phyloP scores from a whole-genome alignment of 2,329 filamentous ascomycete species.

The Aureobasidium sp. region DNA sequence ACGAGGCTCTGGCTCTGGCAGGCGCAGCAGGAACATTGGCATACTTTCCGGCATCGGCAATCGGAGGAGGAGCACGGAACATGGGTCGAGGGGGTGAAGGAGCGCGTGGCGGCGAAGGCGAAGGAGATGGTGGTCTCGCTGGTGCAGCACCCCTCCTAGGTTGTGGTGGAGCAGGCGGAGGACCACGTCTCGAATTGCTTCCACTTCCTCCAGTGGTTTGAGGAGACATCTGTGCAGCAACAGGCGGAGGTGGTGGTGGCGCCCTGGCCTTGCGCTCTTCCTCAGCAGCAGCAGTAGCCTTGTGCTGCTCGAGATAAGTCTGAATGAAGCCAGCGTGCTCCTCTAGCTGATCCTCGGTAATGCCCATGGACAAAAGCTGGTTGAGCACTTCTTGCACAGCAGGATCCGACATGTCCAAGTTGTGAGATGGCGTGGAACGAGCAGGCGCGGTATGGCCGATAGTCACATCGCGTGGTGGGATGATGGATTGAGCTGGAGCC shows the following conservation, averaged over 20 bases:
- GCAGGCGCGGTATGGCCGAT: conserved; percentile 24
- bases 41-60: conserved; percentile 84
- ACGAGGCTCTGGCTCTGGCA: conserved; percentile 47
- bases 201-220: conserved; percentile 51
- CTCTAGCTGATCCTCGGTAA: conserved; percentile 59
- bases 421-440: conserved; percentile 26
- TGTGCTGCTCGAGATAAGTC: conserved; percentile 56
- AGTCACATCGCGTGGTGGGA: conserved; percentile 35
- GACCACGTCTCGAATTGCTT: conserved; percentile 48
- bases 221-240: conserved; percentile 42
- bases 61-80: conserved; percentile 78
- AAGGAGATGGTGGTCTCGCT: conserved; percentile 41
- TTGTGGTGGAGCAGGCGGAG: conserved; percentile 49
- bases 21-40: conserved; percentile 41
- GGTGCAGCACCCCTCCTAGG: conserved; percentile 34
- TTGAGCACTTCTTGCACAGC: conserved; percentile 52
- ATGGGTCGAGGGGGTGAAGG: conserved; percentile 60
- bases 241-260: conserved; percentile 55
- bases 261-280: conserved; percentile 44
- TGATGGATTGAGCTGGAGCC: conserved; percentile 39
- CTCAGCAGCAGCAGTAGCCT: conserved; percentile 41
- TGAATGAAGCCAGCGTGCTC: conserved; percentile 62
- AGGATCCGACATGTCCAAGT: conserved; percentile 54
- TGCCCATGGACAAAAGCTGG: conserved; percentile 55
- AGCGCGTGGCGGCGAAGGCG: conserved; percentile 58